Base-by-base conservation (phyloP, 164 flowering plant species). In the Macadamia integrifolia region DNA sequence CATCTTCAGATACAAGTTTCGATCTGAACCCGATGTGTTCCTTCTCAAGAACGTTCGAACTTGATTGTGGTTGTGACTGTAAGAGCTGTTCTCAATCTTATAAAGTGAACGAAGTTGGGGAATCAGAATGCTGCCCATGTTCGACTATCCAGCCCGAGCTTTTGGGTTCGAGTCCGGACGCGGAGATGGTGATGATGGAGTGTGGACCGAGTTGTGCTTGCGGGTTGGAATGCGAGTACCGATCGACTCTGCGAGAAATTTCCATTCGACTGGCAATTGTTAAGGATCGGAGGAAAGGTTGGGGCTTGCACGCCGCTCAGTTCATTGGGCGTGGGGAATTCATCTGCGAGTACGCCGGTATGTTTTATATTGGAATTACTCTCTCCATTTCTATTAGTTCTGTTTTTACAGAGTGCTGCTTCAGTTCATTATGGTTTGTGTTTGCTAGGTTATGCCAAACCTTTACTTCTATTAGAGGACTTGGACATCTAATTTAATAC, bases 311-410 rank as follows among this genome's bases (percentile, higher is more conserved):
- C 67, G 88, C 98, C 8, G 92, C 68, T 57, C 77, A 89, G 79
- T 60, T 69, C n/a, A 76, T 94, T 72, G 67, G 15, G 15, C 28
- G 53, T 0, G 96, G 96, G 3, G 74, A 78, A 29, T 92, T 92
- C 64, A 69, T 90, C 14, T 94, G 94, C 64, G 97, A 92, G 65
- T 94, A 94, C 77, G 88, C 97, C 40, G 98, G 98, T 90, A 74
- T 14, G 8, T 3, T 63, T 44, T 40, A 35, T 35, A 35, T 35
- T 35, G 40, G 40, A 35, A 35, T 35, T 35, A 35, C 40, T 35
- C 40, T 35, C 40, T 35, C 40, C 40, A 35, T 35, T 35, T 35
- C 40, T 35, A 2, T 35, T 35, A 35, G 40, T 35, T 35, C 5
- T 35, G 3, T 5, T 35, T 35, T 35, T 35, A 35, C 40, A 2